Conservation (phyloP, 148 eudicot genomes). For the Spergularia bocconei region DNA sequence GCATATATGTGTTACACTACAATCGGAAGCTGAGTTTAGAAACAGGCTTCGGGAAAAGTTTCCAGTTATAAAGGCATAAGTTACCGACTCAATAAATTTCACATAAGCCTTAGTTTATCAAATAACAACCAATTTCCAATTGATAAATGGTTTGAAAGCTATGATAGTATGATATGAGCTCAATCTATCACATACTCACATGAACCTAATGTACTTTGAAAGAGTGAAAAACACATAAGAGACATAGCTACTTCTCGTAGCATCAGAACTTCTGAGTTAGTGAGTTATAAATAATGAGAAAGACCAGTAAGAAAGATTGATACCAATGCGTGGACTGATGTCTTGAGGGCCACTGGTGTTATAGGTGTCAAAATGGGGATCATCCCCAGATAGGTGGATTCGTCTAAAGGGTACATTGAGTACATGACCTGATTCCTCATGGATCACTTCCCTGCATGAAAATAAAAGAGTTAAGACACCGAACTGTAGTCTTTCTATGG, state of each 20-base stretch:
- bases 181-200: too few relatives aligned
- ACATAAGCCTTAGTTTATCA: too few relatives aligned
- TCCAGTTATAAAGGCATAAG: neutral
- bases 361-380: constrained; percentile 86
- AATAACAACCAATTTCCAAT: too few relatives aligned
- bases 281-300: neutral
- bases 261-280: neutral
- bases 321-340: constrained; percentile 76
- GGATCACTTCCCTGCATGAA: constrained; percentile 63
- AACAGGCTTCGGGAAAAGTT: too few relatives aligned
- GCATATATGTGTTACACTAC: too few relatives aligned
- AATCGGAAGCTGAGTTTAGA: too few relatives aligned
- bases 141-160: too few relatives aligned
- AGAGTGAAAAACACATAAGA: neutral
- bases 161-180: too few relatives aligned
- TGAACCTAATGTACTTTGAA: neutral
- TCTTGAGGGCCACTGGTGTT: constrained; percentile 97
- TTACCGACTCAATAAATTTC: neutral
- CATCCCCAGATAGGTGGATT: constrained; percentile 85
- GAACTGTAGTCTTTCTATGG: too few relatives aligned
- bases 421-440: constrained; percentile 75
- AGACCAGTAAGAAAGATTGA: neutral
- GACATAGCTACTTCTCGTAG: neutral
- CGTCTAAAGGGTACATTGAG: constrained; percentile 92
- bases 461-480: neutral